phyloP scores from a whole-genome alignment of 768 basidiomycete genomes.

The Mycena vulgaris region DNA sequence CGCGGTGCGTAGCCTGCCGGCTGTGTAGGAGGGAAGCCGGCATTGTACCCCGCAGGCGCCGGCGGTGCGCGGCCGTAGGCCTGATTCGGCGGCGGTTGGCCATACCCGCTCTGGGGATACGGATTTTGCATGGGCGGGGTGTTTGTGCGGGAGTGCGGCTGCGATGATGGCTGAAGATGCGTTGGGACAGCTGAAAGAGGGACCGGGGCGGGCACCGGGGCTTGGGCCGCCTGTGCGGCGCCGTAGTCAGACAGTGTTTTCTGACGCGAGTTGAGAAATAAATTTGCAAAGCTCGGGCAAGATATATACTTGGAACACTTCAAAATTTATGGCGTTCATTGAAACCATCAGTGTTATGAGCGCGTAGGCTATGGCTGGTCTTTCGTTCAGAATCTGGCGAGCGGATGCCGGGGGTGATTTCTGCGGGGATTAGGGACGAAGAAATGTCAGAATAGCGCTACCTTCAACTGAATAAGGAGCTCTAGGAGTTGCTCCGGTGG shows the following conservation, averaged over 20 bases:
- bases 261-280: slow-evolving; percentile 47
- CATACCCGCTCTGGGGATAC: slow-evolving; percentile 40
- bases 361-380: slow-evolving; percentile 84
- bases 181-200: slow-evolving; percentile 65
- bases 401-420: slow-evolving; percentile 84
- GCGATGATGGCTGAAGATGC: slow-evolving; percentile 57
- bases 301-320: slow-evolving; percentile 78
- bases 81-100: slow-evolving; percentile 32
- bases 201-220: slow-evolving; percentile 48
- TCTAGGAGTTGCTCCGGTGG: slow-evolving; percentile 81
- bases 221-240: slow-evolving; percentile 45
- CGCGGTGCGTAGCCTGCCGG: slow-evolving; percentile 27
- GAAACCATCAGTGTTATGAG: slow-evolving; percentile 85
- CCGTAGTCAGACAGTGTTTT: slow-evolving; percentile 76
- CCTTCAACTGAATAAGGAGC: slow-evolving; percentile 83
- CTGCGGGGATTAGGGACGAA: slow-evolving; percentile 51
- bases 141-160: slow-evolving; percentile 52
- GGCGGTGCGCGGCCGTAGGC: slow-evolving; percentile 35
- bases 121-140: slow-evolving; percentile 38
- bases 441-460: slow-evolving; percentile 38
- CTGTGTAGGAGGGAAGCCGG: slow-evolving; percentile 23
- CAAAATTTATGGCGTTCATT: slow-evolving; percentile 80
- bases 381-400: slow-evolving; percentile 75
- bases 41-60: slow-evolving; percentile 43
- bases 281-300: neutral